These are phyloP conservation scores for Lachnellula cervina DNA, from an alignment of 2,329 filamentous ascomycete species.

Conservation along the genomic window DNA sequence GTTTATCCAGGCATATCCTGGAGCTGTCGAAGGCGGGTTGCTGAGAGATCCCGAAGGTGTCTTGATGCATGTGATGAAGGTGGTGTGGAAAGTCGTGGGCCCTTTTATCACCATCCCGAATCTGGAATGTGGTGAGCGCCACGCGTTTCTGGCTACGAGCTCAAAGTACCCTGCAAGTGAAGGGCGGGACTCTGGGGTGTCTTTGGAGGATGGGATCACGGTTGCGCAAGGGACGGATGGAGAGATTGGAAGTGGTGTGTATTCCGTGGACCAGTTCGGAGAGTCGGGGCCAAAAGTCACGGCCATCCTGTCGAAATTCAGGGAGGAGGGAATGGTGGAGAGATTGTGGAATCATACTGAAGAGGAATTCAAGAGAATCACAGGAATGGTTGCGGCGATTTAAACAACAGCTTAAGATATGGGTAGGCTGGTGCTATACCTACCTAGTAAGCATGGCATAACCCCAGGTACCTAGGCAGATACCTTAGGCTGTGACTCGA, in stretches of 20 bases:
- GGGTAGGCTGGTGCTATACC: too few relatives aligned
- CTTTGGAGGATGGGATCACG: slow-evolving; percentile 11
- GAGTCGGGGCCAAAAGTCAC: slow-evolving; percentile 26
- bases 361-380: slow-evolving; percentile 24
- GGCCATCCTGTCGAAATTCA: slow-evolving; percentile 26
- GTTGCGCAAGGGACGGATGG: slow-evolving; percentile 30
- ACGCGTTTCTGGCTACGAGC: slow-evolving; percentile 34
- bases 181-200: slow-evolving; percentile 15
- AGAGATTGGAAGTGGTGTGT: slow-evolving; percentile 31
- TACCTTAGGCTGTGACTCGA: too few relatives aligned
- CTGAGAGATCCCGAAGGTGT: slow-evolving; percentile 28
- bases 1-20: slow-evolving; percentile 46
- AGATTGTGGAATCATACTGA: slow-evolving; percentile 29
- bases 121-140: slow-evolving; percentile 33
- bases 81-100: not conserved
- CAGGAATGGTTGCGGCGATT: slow-evolving; percentile 3
- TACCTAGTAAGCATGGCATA: too few relatives aligned
- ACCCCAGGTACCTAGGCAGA: too few relatives aligned
- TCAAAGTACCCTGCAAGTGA: slow-evolving; percentile 23
- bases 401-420: too few relatives aligned
- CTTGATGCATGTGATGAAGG: not conserved
- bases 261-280: slow-evolving; percentile 29
- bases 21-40: slow-evolving; percentile 33
- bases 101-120: not conserved
- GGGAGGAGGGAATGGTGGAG: slow-evolving; percentile 30